Evolutionary conservation across 371 early-diverging fungal species (phyloP).

Genomic region (Fennellomyces sp.): DNA sequence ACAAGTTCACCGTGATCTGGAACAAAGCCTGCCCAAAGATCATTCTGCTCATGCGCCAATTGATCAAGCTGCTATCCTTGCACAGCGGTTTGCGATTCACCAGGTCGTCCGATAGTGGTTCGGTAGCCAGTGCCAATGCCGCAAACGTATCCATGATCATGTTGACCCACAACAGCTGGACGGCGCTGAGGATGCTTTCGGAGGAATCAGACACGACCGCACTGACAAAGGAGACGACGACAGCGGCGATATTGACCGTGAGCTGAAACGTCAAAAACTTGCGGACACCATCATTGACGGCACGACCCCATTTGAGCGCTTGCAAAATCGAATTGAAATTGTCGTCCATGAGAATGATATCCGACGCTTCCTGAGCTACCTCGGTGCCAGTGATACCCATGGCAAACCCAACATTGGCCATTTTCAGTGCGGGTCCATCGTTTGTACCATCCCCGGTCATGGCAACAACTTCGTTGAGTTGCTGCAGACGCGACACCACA

Average conservation of each 20-base stretch:
- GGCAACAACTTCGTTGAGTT: slow-evolving; percentile 64
- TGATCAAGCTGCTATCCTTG: slow-evolving; percentile 65
- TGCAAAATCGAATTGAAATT: slow-evolving; percentile 86
- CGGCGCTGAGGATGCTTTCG: slow-evolving; percentile 92
- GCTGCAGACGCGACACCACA: slow-evolving; percentile 78
- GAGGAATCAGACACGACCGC: slow-evolving; percentile 91
- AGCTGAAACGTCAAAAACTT: slow-evolving; percentile 95
- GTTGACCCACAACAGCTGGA: slow-evolving; percentile 96
- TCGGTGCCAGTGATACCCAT: slow-evolving; percentile 96
- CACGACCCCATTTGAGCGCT: slow-evolving; percentile 90
- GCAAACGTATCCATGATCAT: slow-evolving; percentile 96
- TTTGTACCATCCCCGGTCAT: slow-evolving; percentile 94
- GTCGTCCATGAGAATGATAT: slow-evolving; percentile 91
- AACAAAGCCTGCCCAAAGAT: slow-evolving; percentile 74
- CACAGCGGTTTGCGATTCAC: slow-evolving; percentile 43
- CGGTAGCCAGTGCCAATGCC: slow-evolving; percentile 94
- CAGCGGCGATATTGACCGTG: slow-evolving; percentile 89
- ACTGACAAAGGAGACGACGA: slow-evolving; percentile 85
- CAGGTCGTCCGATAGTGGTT: slow-evolving; percentile 87
- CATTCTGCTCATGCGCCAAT: slow-evolving; percentile 52
- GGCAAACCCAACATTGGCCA: slow-evolving; percentile 93
- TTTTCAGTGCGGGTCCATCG: slow-evolving; percentile 91
- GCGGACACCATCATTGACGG: slow-evolving; percentile 87
- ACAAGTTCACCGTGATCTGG: slow-evolving; percentile 58
- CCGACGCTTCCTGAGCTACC: slow-evolving; percentile 91